Evolutionary conservation across 2,329 filamentous ascomycete species (phyloP).

Genomic region (Sclerotinia nivalis): DNA sequence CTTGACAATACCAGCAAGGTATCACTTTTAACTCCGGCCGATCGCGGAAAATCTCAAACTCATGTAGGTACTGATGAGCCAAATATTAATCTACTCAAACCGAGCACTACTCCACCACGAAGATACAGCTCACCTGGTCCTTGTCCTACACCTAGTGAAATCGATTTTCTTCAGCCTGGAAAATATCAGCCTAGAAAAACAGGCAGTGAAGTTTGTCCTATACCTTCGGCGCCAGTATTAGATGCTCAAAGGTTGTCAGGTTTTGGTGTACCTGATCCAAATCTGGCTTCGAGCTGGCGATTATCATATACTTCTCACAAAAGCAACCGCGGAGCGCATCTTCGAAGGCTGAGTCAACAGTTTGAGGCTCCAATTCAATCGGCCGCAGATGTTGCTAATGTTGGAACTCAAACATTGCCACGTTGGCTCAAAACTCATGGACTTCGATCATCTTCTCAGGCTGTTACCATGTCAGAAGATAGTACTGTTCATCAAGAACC

Average conservation of each 20-base stretch:
- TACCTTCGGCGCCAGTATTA: conserved; percentile 33
- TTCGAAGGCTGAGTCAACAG: conserved; percentile 37
- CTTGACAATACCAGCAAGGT: conserved; percentile 5
- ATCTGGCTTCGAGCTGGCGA: conserved; percentile 37
- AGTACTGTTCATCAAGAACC: conserved; percentile 12
- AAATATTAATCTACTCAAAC: conserved; percentile 25
- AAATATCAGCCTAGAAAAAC: conserved; percentile 28
- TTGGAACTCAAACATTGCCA: conserved; percentile 23
- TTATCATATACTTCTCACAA: conserved; percentile 36
- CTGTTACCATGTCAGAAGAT: conserved; percentile 26
- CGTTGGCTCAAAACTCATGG: conserved; percentile 34
- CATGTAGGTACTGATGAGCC: conserved; percentile 5
- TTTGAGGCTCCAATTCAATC: conserved; percentile 24
- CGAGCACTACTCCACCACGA: conserved; percentile 27
- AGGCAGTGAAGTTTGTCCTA: conserved; percentile 28
- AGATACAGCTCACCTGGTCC: conserved; percentile 34
- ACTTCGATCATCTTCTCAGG: conserved; percentile 30
- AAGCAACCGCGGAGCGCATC: conserved; percentile 31
- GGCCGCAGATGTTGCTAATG: conserved; percentile 18
- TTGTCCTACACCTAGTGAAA: conserved; percentile 21
- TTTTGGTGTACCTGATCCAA: conserved; percentile 29
- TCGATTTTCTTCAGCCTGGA: conserved; percentile 14
- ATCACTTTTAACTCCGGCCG: background rate
- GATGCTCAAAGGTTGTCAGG: conserved; percentile 35
- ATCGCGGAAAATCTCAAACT: conserved; percentile 10